phyloP scores from a whole-genome alignment of 2,329 filamentous ascomycete genomes.

The Arthroderma sp. region DNA sequence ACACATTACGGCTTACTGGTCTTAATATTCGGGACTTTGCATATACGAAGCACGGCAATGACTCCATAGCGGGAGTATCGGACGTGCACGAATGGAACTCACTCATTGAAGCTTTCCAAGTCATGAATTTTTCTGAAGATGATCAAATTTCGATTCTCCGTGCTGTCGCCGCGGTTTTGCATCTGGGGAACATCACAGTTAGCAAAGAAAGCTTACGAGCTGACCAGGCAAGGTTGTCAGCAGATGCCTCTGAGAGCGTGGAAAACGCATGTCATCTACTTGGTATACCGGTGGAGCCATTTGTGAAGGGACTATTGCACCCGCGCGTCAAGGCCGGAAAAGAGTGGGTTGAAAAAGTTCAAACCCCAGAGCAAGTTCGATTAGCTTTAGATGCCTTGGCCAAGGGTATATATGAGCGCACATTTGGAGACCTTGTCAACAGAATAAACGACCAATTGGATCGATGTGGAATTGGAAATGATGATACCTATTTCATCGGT shows the following conservation, averaged over 20 bases:
- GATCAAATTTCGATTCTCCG: slow-evolving; percentile 74
- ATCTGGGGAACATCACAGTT: slow-evolving; percentile 83
- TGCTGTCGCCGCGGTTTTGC: slow-evolving; percentile 80
- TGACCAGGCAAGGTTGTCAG: slow-evolving; percentile 73
- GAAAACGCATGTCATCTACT: slow-evolving; percentile 70
- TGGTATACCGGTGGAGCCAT: slow-evolving; percentile 71
- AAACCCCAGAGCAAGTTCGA: slow-evolving; percentile 91
- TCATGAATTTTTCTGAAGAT: slow-evolving; percentile 83
- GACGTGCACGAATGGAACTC: slow-evolving; percentile 82
- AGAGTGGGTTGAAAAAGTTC: slow-evolving; percentile 97
- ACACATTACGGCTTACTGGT: slow-evolving; percentile 61
- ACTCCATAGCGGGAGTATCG: slow-evolving; percentile 79
- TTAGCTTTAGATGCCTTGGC: slow-evolving; percentile 79
- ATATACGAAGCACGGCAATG: slow-evolving; percentile 84
- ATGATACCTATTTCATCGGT: slow-evolving; percentile 92
- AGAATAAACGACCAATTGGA: slow-evolving; percentile 89
- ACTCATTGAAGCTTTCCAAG: slow-evolving; percentile 78
- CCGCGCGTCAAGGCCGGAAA: slow-evolving; percentile 89
- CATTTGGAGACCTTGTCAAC: slow-evolving; percentile 81
- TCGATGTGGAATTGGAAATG: slow-evolving; percentile 63
- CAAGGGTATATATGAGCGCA: slow-evolving; percentile 95
- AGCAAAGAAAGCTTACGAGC: slow-evolving; percentile 80
- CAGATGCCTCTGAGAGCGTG: slow-evolving; percentile 61
- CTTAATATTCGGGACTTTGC: slow-evolving; percentile 74
- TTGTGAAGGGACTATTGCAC: slow-evolving; percentile 77